Conservation (phyloP, 2,329 filamentous ascomycete genomes). For the Fusarium miscanthi region DNA sequence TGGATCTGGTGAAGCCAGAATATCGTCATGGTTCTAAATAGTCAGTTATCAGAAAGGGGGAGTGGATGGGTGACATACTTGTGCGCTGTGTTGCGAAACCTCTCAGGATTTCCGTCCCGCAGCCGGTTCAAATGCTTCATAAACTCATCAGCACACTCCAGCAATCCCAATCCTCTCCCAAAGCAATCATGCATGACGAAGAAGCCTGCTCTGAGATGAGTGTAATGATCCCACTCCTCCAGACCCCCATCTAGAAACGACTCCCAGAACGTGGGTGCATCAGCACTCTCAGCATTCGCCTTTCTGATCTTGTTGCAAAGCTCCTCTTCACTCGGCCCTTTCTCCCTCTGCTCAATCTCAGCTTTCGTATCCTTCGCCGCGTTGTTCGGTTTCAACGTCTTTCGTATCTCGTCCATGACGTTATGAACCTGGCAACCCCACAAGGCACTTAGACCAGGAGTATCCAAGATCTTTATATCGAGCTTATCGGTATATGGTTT, state of each 20-base stretch:
- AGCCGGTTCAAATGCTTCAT: constrained; percentile 45
- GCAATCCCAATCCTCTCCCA: constrained; percentile 33
- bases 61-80: constrained; percentile 25
- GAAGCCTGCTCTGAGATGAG: constrained; percentile 49
- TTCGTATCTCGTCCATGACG: constrained; percentile 33
- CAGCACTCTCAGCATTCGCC: constrained; percentile 12
- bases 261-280: constrained; percentile 41
- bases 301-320: constrained; percentile 15
- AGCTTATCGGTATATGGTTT: constrained; percentile 10
- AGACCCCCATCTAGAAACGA: constrained; percentile 45
- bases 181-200: constrained; percentile 47
- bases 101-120: constrained; percentile 40
- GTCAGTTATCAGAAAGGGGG: fast-evolving
- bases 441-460: constrained; percentile 39
- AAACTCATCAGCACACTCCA: constrained; percentile 48
- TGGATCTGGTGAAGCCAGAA: constrained; percentile 53
- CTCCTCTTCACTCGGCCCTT: constrained; percentile 27
- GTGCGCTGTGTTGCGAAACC: constrained; percentile 51
- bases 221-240: constrained; percentile 49
- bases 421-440: constrained; percentile 19
- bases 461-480: constrained; percentile 37
- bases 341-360: constrained; percentile 14
- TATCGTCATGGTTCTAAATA: constrained; percentile 47
- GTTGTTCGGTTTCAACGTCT: constrained; percentile 15
- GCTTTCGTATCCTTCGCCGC: background rate